phyloP scores from a whole-genome alignment of 257 asterid species.

The Solanum paucissectum region DNA sequence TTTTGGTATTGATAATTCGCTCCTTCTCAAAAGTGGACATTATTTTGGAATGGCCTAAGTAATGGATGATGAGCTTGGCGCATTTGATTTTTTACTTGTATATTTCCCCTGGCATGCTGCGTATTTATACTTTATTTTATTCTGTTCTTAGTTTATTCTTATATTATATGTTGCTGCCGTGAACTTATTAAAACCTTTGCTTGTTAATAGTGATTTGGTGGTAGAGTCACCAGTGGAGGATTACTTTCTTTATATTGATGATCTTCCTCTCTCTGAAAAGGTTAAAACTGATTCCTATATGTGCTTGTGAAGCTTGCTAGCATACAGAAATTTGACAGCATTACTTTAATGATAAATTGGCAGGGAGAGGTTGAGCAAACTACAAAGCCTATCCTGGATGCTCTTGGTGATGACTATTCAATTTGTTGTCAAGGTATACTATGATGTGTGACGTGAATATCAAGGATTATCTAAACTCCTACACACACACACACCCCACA shows the following conservation, averaged over 20 bases:
- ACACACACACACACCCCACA: background rate
- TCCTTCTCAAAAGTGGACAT: background rate
- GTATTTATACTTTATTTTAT: background rate
- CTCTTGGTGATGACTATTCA: constrained; percentile 93
- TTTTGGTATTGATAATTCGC: background rate
- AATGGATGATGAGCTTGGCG: background rate
- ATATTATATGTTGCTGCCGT: background rate
- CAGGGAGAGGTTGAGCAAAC: constrained; percentile 68
- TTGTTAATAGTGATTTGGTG: constrained; percentile 55
- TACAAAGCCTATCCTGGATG: constrained; percentile 59
- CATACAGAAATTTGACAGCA: constrained; percentile 2
- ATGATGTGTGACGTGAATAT: background rate
- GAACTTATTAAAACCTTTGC: background rate
- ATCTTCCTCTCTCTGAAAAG: constrained; percentile 66
- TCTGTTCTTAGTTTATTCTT: background rate
- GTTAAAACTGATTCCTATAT: constrained; percentile 18
- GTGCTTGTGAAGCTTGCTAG: background rate
- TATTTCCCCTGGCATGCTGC: background rate
- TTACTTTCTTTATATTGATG: constrained; percentile 76
- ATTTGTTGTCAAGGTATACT: constrained; percentile 66
- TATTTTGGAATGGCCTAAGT: background rate
- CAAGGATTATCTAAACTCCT: background rate
- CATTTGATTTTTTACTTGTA: background rate
- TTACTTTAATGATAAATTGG: constrained; percentile 5
- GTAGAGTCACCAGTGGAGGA: constrained; percentile 88